Base-by-base conservation (phyloP, 176 grass and related monocot genomes). In the Cenchrus purpureus region DNA sequence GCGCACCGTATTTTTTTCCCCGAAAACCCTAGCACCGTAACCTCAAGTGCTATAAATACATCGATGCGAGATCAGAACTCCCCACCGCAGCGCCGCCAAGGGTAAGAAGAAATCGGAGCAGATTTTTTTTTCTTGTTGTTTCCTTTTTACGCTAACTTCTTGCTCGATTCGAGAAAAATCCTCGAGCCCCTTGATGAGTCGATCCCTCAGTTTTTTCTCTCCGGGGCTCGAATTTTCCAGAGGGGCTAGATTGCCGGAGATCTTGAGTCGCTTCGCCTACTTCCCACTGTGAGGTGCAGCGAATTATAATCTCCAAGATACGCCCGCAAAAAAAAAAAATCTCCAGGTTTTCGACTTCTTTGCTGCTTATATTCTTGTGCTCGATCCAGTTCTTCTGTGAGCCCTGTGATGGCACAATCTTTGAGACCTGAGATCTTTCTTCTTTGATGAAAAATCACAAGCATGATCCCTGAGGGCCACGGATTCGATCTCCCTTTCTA, bases 331-430 rank as follows among this genome's bases (percentile, higher is more conserved):
- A 12, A 11, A 10, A 7, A 46, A 12, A 0, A 67, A 25, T 25
- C 25, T 42, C 37, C n/a, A 0, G 1, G 34, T 45, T 70, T 44
- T 62, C 22, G 15, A 6, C 60, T 73, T 0, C 9, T 46, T 4
- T 13, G 20, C 45, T 7, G 22, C 14, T 50, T 62, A 13, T 5
- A 55, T 69, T 9, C 0, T 17, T 29, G 37, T 52, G 14, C 8
- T 44, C 44, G 19, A 46, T 63, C 31, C 13, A 13, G 17, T 56
- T 63, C 6, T 69, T 56, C 3, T 68, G 51, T 9, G 71, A 66
- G 69, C 79, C 96, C 93, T 6, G 79, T 98, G 93, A 98, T 98
- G 96, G 89, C 90, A 94, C 80, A 88, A 98, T 98, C 93, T 98
- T 98, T 98, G 97, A 98, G 93, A 98, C 88, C 96, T 95, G 96